These are phyloP conservation scores for Penicillium canariense DNA, from an alignment of 495 filamentous ascomycete species.

Conservation along the genomic window DNA sequence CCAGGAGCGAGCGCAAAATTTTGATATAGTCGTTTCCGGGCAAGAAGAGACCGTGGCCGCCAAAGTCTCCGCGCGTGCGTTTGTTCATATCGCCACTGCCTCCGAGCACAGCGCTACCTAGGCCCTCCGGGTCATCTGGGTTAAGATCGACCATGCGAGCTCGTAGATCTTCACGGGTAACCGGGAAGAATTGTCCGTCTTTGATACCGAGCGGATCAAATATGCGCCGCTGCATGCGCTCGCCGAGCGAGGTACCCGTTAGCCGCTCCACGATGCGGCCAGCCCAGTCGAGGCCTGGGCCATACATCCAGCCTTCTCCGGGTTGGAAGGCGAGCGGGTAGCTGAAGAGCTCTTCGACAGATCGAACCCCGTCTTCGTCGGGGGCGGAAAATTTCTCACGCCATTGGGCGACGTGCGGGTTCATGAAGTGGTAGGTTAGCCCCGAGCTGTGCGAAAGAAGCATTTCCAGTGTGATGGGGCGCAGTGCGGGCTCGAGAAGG, in stretches of 20 bases:
- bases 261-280: conserved; percentile 44
- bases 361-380: conserved; percentile 4
- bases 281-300: conserved; percentile 52
- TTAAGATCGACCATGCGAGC: conserved; percentile 35
- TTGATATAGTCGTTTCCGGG: conserved; percentile 47
- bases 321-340: conserved; percentile 49
- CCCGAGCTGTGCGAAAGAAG: conserved; percentile 53
- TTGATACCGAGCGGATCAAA: conserved; percentile 44
- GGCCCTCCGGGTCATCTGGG: conserved; percentile 22
- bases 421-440: conserved; percentile 41
- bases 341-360: conserved; percentile 27
- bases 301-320: conserved; percentile 50
- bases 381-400: conserved; percentile 28
- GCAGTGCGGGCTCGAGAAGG: conserved; percentile 21
- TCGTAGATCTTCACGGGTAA: conserved; percentile 33
- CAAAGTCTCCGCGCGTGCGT: conserved; percentile 38
- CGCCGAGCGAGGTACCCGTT: conserved; percentile 34
- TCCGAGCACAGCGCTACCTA: conserved; percentile 26
- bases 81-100: conserved; percentile 24
- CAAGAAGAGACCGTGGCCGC: conserved; percentile 53
- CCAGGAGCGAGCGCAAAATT: conserved; percentile 48
- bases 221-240: conserved; percentile 47
- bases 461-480: conserved; percentile 41
- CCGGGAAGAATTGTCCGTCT: conserved; percentile 41
- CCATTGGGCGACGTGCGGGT: conserved; percentile 35